phyloP scores from a whole-genome alignment of 2,329 filamentous ascomycete species.

The Trichoderma aggressivum region DNA sequence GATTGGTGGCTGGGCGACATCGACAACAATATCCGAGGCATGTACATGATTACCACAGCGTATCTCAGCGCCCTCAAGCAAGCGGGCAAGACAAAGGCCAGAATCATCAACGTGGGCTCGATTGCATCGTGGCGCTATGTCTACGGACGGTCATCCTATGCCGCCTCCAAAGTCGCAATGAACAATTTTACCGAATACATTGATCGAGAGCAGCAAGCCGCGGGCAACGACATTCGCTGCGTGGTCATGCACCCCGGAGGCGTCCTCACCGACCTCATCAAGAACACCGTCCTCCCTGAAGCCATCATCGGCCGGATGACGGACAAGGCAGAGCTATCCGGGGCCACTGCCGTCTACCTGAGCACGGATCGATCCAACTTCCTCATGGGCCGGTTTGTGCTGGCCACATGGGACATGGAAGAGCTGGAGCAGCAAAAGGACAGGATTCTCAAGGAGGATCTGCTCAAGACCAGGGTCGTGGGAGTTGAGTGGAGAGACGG shows the following conservation, averaged over 20 bases:
- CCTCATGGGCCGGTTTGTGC: background rate
- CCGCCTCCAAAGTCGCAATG: background rate
- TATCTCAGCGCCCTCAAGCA: background rate
- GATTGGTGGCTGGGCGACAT: constrained; percentile 4
- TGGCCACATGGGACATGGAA: background rate
- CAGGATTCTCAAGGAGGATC: background rate
- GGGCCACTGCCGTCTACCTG: background rate
- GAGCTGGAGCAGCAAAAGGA: background rate
- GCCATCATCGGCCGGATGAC: background rate
- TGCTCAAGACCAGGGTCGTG: background rate
- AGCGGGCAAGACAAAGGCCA: background rate
- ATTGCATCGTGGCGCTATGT: constrained; percentile 1
- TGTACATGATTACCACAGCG: background rate
- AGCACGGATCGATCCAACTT: background rate
- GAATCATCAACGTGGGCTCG: constrained; percentile 7
- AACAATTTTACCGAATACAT: background rate
- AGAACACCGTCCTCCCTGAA: background rate
- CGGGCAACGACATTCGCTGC: background rate
- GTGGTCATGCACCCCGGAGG: background rate
- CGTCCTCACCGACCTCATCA: background rate
- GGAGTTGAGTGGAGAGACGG: background rate
- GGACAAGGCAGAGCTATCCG: background rate
- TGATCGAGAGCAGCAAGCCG: background rate
- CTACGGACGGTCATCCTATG: background rate
- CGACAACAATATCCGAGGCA: constrained; percentile 2